phyloP scores from a whole-genome alignment of 2,329 filamentous ascomycete genomes.

The Phyllosticta citrichinensis region DNA sequence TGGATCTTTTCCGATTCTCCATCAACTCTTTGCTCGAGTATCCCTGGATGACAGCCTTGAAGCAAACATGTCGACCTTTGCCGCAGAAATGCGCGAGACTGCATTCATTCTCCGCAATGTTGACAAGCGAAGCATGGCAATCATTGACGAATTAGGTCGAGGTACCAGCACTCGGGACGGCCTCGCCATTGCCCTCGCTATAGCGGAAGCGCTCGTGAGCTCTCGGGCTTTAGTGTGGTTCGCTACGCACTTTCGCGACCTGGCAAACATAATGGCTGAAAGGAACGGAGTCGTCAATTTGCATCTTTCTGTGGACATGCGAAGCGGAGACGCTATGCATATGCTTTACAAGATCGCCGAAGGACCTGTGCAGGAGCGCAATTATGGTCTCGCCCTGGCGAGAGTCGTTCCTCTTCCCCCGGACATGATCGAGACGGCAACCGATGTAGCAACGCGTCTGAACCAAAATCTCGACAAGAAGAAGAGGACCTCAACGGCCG shows the following conservation, averaged over 20 bases:
- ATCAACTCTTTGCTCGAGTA: slow-evolving; percentile 78
- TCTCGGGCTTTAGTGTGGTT: slow-evolving; percentile 78
- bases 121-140: slow-evolving; percentile 62
- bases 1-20: slow-evolving; percentile 68
- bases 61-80: slow-evolving; percentile 86
- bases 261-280: slow-evolving; percentile 65
- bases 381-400: slow-evolving; percentile 80
- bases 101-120: slow-evolving; percentile 85
- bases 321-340: slow-evolving; percentile 53
- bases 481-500: slow-evolving; percentile 48
- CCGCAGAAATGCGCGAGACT: slow-evolving; percentile 90
- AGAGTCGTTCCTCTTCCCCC: slow-evolving; percentile 63
- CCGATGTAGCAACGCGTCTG: slow-evolving; percentile 54
- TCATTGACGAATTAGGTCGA: slow-evolving; percentile 86
- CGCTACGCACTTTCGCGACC: slow-evolving; percentile 80
- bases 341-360: slow-evolving; percentile 81
- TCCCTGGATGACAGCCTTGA: slow-evolving; percentile 83
- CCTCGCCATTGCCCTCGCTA: slow-evolving; percentile 77
- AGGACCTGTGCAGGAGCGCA: slow-evolving; percentile 58
- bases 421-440: slow-evolving; percentile 57
- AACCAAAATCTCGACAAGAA: slow-evolving; percentile 47
- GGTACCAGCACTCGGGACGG: slow-evolving; percentile 87
- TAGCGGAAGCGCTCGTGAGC: slow-evolving; percentile 77
- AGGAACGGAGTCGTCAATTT: slow-evolving; percentile 72
- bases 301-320: slow-evolving; percentile 65